Base-by-base conservation (phyloP, 805 yeast species). In the Saturnispora galanensis region DNA sequence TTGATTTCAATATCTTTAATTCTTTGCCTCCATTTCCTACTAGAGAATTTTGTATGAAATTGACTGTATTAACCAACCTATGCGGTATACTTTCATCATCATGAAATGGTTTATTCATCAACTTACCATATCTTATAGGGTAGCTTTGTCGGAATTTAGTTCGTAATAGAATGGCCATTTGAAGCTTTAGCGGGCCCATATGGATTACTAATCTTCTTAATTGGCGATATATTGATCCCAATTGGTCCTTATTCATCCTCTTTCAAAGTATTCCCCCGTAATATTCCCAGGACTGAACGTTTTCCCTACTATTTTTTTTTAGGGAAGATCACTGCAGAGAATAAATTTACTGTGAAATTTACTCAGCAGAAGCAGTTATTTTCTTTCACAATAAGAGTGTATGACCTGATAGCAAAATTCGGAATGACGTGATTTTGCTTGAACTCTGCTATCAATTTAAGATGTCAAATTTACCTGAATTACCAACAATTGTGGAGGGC, bases 71-170 rank as follows among this genome's bases (percentile, higher is more conserved):
- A 10, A 21, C 17, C 10, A 42, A 10, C 29, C 45, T 29, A 12
- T n/a, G 18, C 3, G 16, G 37, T 11, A 42, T 35, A 6, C 12
- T 35, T 11, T 37, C 8, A 8, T 31, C 37, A 3, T 34, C 16
- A 5, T 17, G 7, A 29, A 38, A 42, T 11, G 12, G 31, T 8
- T 31, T 13, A 21, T 29, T 29, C 4, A 32, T 42, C 26, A 42
- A 37, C 16, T 28, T 31, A 10, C 10, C 9, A 31, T 42, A 37
- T 11, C 39, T 35, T 2, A 13, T 8, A 18, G 13, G 11, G 31
- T 42, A 42, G 32, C 32, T 16, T 15, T 42, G 45, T 21, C 45
- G 18, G n/a, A 42, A 13, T 37, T 30, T 36, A n/a, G 37, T 37
- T 16, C 33, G 18, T n/a, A 31, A 28, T 4, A 42, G 34, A 16